phyloP scores from a whole-genome alignment of 2,329 filamentous ascomycete species.

The Talaromyces rugulosus region DNA sequence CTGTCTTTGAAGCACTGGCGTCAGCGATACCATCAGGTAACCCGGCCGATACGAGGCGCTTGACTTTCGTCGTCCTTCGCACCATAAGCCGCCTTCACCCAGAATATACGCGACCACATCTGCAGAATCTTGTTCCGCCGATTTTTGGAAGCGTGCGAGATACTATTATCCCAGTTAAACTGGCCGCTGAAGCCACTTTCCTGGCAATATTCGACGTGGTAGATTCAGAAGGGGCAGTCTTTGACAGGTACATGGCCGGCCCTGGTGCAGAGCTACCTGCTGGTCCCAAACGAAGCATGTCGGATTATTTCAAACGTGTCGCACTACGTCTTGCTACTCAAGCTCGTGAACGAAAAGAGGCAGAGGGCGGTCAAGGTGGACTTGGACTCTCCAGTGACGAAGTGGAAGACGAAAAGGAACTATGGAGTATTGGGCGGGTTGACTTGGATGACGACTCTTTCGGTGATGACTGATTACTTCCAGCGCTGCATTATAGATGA shows the following conservation, averaged over 20 bases:
- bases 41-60: conserved; percentile 75
- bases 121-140: conserved; percentile 72
- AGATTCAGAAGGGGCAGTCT: conserved; percentile 78
- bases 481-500: background rate
- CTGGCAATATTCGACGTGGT: conserved; percentile 85
- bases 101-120: conserved; percentile 75
- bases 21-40: conserved; percentile 71
- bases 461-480: conserved; percentile 27
- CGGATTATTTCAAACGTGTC: conserved; percentile 95
- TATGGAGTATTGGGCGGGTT: conserved; percentile 91
- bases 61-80: conserved; percentile 81
- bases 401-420: conserved; percentile 86
- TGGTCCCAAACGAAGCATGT: conserved; percentile 80
- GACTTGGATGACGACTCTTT: conserved; percentile 63
- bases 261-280: conserved; percentile 63
- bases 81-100: conserved; percentile 76
- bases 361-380: conserved; percentile 83
- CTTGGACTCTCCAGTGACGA: conserved; percentile 87
- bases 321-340: conserved; percentile 79
- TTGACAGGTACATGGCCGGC: conserved; percentile 82
- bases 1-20: conserved; percentile 74
- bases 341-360: conserved; percentile 82
- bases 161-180: conserved; percentile 87
- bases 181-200: conserved; percentile 92
- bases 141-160: conserved; percentile 90